Base-by-base conservation (phyloP, 2,329 filamentous ascomycete genomes). In the Colletotrichum coccodes region DNA sequence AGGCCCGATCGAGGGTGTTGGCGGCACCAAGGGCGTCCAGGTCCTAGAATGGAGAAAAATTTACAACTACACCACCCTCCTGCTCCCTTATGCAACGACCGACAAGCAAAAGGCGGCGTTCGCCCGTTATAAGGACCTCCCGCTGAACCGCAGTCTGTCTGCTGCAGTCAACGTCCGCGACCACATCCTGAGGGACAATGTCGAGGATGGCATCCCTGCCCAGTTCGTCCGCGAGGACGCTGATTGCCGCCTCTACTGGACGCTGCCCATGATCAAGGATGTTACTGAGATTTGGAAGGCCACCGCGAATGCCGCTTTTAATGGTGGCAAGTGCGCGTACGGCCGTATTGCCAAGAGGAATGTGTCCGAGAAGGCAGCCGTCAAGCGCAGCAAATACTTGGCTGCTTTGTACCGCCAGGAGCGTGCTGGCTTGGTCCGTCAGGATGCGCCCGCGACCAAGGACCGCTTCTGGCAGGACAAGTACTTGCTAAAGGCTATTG, bases 231-330 rank as follows among this genome's bases (percentile, higher is more conserved):
- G 80, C 50, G 83, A 86, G 74, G 75, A 83, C 40, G 78, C 81
- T 4, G 84, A 86, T 73, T 87, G 85, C 73, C 78, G 85, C 16
- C 80, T 87, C 36, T 86, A 81, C 75, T 86, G 84, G 78, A 85
- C 84, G 4, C 79, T 79, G 28, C 78, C 76, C 38, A 87, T 86
- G 81, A 73, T 84, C 44, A 78, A 76, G 16, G 83, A 86, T 69
- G 79, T 84, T 49, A 78, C 76, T 14, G 81, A 81, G 44, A 75
- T 84, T n/a, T 87, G 85, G 85, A 83, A 83, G 73, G 78, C 80
- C 3, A 79, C 80, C 2, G 82, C 81, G 0, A 72, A 76, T 23
- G 77, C 79, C 1, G 80, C 80, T 4, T 83, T 82, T 70, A 78
- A 80, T 64, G 80, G 80, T 3, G 81, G 77, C 12, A 79, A 78